Base-by-base conservation (phyloP, 768 basidiomycete genomes). In the Suillus bovinus region DNA sequence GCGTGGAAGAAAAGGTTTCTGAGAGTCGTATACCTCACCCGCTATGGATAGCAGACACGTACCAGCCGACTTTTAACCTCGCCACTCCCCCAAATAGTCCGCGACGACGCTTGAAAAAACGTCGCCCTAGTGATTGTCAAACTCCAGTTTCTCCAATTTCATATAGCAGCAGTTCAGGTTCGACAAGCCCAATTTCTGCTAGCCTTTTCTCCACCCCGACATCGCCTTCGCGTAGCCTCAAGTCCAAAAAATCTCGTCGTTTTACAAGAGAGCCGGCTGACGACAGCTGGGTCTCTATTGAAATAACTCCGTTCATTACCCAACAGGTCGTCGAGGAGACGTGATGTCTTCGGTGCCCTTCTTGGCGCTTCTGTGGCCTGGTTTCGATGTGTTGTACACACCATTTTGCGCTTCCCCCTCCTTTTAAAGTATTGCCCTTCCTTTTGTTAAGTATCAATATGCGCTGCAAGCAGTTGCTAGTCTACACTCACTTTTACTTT, bases 251-350 rank as follows among this genome's bases (percentile, higher is more conserved):
- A 13, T 61, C 63, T 10, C 67, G 56, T 42, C 66, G 73, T 33
- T 70, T 63, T 22, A 22, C 24, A n/a, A 70, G 61, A 29, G 62
- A 42, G 42, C 20, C 62, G 4, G 65, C 63, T 42, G 33, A 65
- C 63, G 36, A 74, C 70, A 75, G 72, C 11, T 74, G 75, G 73
- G 69, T 74, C 22, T 70, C 64, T 46, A 65, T 74, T 60, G 73
- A 76, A 5, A 57, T 76, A 31, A 70, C 64, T 7, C 71, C 73
- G 4, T 17, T 62, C 53, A 67, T 74, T 34, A 52, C 56, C 44
- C 65, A 72, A 53, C 70, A 53, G 22, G 64, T 56, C 20, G 55
- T 39, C 9, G 36, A 39, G 36, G 54, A 55, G 36, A 29, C 13
- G 55, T 56, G 24, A 56, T 10, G 39, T 29, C 38, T 56, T 39